phyloP scores from a whole-genome alignment of 1,139 yeast genomes.

The Hyphopichia wangnamkhiaoensis region DNA sequence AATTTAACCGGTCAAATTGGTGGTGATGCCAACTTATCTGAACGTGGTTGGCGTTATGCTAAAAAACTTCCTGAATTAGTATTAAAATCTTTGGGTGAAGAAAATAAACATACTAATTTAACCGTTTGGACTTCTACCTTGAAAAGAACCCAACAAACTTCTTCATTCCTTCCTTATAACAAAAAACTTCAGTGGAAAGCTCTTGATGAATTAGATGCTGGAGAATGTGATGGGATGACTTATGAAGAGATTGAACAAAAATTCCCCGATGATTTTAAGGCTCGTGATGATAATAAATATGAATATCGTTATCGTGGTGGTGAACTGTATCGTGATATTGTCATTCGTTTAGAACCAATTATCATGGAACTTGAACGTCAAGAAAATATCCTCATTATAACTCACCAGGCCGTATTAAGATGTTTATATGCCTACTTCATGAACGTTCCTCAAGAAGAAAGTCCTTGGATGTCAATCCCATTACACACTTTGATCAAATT shows the following conservation, averaged over 20 bases:
- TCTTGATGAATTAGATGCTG: conserved; percentile 94
- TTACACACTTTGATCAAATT: conserved; percentile 89
- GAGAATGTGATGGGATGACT: conserved; percentile 93
- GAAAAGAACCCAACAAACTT: conserved; percentile 90
- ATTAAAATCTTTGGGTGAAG: conserved; percentile 68
- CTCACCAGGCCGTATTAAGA: conserved; percentile 96
- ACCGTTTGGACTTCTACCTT: conserved; percentile 98
- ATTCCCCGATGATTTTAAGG: conserved; percentile 93
- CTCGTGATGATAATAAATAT: conserved; percentile 93
- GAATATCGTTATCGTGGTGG: conserved; percentile 97
- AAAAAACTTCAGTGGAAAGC: conserved; percentile 92
- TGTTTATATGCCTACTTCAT: conserved; percentile 96
- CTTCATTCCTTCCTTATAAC: conserved; percentile 77
- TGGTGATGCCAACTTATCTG: conserved; percentile 87
- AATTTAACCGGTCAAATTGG: conserved; percentile 94
- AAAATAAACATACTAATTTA: conserved; percentile 59
- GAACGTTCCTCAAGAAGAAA: conserved; percentile 97
- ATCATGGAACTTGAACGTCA: conserved; percentile 98
- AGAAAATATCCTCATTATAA: conserved; percentile 90
- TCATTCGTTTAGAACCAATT: conserved; percentile 90
- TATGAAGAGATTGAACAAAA: conserved; percentile 74
- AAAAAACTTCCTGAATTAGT: conserved; percentile 79
- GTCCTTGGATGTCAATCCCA: conserved; percentile 99
- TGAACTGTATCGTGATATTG: conserved; percentile 94
- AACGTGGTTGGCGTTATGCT: conserved; percentile 86